phyloP scores from a whole-genome alignment of 2,329 filamentous ascomycete species.

The Escovopsis sp. region DNA sequence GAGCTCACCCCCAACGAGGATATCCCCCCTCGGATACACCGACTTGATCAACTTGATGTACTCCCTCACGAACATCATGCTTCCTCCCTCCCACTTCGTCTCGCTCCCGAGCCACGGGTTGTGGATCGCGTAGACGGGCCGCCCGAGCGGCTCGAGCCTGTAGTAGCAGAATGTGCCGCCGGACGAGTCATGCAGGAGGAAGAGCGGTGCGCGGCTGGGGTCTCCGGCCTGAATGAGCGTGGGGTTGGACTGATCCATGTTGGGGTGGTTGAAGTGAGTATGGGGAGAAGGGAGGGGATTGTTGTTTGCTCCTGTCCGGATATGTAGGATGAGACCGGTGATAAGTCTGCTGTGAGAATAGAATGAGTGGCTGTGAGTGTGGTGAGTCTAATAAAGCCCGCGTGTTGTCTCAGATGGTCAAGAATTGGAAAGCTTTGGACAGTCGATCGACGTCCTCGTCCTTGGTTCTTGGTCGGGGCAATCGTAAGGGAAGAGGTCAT shows the following conservation, averaged over 20 bases:
- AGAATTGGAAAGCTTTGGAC: no score
- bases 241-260: not conserved
- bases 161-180: constrained; percentile 1
- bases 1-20: constrained; percentile 1
- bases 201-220: not conserved
- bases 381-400: no score
- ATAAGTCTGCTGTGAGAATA: no score
- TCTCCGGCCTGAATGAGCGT: constrained; percentile 1
- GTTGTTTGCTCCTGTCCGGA: no score
- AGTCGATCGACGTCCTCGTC: no score
- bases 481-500: no score
- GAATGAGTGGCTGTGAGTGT: no score
- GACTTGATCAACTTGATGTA: constrained; percentile 1
- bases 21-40: not conserved
- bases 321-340: no score
- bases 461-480: no score
- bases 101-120: not conserved
- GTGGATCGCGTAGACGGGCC: not conserved
- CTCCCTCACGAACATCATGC: not conserved
- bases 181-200: constrained; percentile 1
- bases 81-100: not conserved
- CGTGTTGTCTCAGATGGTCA: no score
- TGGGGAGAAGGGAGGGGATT: no score
- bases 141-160: not conserved
- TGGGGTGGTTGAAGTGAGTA: no score